These are phyloP conservation scores for Crithidia acanthocephali DNA, from an alignment of 208 protist genomes.

Conservation along the genomic window DNA sequence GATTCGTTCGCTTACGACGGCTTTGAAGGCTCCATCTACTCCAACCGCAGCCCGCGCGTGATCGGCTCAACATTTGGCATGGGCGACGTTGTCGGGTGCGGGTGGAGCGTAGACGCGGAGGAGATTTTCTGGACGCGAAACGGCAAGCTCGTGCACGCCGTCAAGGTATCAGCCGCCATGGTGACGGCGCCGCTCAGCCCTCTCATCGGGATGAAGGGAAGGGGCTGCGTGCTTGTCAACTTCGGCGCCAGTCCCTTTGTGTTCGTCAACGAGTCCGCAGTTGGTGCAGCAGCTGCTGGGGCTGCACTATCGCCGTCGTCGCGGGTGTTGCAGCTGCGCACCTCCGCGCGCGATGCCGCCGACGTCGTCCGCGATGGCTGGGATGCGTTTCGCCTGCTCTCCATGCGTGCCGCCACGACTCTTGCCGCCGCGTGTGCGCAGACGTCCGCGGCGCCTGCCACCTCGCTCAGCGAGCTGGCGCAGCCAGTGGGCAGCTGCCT, in stretches of 20 bases:
- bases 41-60: conserved; percentile 42
- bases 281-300: not conserved
- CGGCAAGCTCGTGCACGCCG: conserved; percentile 59
- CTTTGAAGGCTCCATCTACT: conserved; percentile 77
- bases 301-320: not conserved
- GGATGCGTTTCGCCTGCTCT: conserved; percentile 85
- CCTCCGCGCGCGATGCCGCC: conserved; percentile 7
- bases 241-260: conserved; percentile 81
- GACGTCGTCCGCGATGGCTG: conserved; percentile 43
- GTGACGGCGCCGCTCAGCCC: conserved; percentile 46
- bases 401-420: conserved; percentile 62
- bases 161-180: conserved; percentile 29
- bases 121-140: conserved; percentile 90
- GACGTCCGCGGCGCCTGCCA: not conserved
- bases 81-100: conserved; percentile 90
- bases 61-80: conserved; percentile 67
- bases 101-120: conserved; percentile 60
- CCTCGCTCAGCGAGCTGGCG: conserved; percentile 35
- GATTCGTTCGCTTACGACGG: conserved; percentile 80
- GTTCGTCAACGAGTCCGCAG: conserved; percentile 24
- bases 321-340: conserved; percentile 6
- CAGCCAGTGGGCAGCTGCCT: conserved; percentile 46
- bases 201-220: conserved; percentile 80
- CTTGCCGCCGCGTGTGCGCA: conserved; percentile 33
- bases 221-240: conserved; percentile 78